Conservation (phyloP, 305 asterid genomes). For the Fraxinus dipetala region DNA sequence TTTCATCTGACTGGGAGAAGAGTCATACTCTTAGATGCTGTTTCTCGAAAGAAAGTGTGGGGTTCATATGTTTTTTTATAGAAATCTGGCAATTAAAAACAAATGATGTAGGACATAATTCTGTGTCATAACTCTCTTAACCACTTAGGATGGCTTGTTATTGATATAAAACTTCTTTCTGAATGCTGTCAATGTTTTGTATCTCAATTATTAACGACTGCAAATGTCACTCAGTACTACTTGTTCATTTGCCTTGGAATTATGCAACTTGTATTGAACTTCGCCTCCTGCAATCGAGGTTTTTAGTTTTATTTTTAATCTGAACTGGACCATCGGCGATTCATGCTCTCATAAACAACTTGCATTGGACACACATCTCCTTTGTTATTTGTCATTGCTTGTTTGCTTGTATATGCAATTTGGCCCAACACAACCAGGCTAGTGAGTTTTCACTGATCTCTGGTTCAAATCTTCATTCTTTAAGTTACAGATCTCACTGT, state of each 20-base stretch:
- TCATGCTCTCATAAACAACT: neutral
- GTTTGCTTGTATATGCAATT: conserved; percentile 44
- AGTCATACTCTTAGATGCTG: neutral
- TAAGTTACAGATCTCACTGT: conserved; percentile 34
- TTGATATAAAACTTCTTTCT: neutral
- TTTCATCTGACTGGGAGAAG: neutral
- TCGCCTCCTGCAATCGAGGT: neutral
- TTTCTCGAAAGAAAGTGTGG: neutral
- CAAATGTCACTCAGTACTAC: neutral
- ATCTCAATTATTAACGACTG: neutral
- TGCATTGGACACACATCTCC: neutral
- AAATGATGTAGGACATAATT: neutral
- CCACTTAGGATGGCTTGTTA: neutral
- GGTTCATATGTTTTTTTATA: neutral
- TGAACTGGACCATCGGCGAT: neutral
- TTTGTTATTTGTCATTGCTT: conserved; percentile 19
- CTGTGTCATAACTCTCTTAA: neutral
- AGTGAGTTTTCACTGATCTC: conserved; percentile 35
- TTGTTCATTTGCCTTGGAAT: neutral
- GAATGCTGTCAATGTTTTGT: neutral
- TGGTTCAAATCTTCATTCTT: neutral
- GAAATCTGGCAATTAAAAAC: neutral
- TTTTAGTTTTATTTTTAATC: neutral
- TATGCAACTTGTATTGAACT: neutral
- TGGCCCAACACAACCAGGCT: conserved; percentile 46